phyloP scores from a whole-genome alignment of 2,329 filamentous ascomycete species.

The Microcyclosporella mali region DNA sequence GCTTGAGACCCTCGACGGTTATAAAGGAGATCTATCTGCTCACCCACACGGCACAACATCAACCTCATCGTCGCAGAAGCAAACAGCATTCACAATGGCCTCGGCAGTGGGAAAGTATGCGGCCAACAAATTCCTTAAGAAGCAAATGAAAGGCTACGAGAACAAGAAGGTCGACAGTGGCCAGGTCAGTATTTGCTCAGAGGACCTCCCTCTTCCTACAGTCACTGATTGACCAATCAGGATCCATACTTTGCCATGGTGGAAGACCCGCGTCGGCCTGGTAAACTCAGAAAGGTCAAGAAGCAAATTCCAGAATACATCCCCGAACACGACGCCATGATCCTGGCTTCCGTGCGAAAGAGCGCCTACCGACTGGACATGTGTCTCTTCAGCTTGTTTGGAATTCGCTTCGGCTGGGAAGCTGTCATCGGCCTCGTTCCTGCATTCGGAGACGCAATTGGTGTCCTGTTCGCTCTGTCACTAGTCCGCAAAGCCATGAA shows the following conservation, averaged over 20 bases:
- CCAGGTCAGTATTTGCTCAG: constrained; percentile 31
- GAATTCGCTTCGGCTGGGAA: constrained; percentile 82
- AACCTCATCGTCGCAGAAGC: not conserved
- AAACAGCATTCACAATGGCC: constrained; percentile 36
- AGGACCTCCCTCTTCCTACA: too few relatives aligned
- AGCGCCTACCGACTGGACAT: constrained; percentile 82
- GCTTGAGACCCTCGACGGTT: too few relatives aligned
- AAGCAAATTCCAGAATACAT: constrained; percentile 80
- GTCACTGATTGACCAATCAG: too few relatives aligned
- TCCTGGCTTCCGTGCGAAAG: constrained; percentile 80
- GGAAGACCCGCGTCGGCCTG: constrained; percentile 63
- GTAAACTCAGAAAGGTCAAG: constrained; percentile 74
- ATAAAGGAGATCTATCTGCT: too few relatives aligned
- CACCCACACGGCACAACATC: not conserved
- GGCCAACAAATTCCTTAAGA: constrained; percentile 44
- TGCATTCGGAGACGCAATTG: constrained; percentile 68
- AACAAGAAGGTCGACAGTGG: constrained; percentile 36
- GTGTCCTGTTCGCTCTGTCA: constrained; percentile 67
- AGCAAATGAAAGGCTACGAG: constrained; percentile 44
- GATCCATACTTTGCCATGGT: constrained; percentile 87
- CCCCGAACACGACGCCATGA: constrained; percentile 70
- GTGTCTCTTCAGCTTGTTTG: constrained; percentile 72
- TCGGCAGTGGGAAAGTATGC: constrained; percentile 43
- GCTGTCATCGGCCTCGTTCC: constrained; percentile 80
- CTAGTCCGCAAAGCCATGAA: constrained; percentile 66